A percentile compares a stretch with the other conserved stretches of the same genome.
Conservation (phyloP, 208 protist genomes). For the Trypanosoma vivax region DNA sequence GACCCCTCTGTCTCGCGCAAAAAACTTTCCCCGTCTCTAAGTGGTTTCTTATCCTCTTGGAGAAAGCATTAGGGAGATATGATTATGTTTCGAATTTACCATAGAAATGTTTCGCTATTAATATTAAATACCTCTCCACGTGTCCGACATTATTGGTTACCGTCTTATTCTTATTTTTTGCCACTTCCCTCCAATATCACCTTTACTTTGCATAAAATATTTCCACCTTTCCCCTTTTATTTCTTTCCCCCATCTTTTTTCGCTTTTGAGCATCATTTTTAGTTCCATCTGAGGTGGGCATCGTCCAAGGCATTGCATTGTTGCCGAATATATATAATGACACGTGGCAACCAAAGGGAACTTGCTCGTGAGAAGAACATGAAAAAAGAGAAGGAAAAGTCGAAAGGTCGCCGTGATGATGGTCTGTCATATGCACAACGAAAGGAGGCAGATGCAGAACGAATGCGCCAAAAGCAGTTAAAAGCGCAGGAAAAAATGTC, state of each 20-base stretch:
- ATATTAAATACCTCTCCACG: too few relatives aligned
- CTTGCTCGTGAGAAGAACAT: conserved; percentile 82
- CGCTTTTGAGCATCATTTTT: too few relatives aligned
- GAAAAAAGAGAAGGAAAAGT: conserved; percentile 75
- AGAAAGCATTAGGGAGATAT: conserved; percentile 6
- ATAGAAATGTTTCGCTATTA: too few relatives aligned
- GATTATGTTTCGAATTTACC: conserved; percentile 5
- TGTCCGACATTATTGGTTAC: too few relatives aligned
- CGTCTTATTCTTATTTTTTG: too few relatives aligned
- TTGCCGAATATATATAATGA: conserved; percentile 31
- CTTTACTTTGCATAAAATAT: too few relatives aligned
- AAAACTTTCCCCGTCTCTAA: conserved; percentile 49
- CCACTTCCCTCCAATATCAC: too few relatives aligned
- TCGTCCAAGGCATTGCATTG: too few relatives aligned
- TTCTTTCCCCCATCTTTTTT: too few relatives aligned
- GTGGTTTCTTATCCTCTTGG: conserved; percentile 43
- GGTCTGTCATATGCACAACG: conserved; percentile 52
- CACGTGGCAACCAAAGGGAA: conserved; percentile 87
- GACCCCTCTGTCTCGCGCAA: conserved; percentile 76
- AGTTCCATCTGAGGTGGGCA: too few relatives aligned
- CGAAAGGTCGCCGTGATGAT: conserved; percentile 67
- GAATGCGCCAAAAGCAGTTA: conserved; percentile 83
- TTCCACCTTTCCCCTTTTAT: too few relatives aligned
- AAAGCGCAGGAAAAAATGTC: conserved; percentile 40
- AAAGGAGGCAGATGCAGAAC: conserved; percentile 82